phyloP scores from a whole-genome alignment of 345 rosid genomes.

The Carallia brachiata region DNA sequence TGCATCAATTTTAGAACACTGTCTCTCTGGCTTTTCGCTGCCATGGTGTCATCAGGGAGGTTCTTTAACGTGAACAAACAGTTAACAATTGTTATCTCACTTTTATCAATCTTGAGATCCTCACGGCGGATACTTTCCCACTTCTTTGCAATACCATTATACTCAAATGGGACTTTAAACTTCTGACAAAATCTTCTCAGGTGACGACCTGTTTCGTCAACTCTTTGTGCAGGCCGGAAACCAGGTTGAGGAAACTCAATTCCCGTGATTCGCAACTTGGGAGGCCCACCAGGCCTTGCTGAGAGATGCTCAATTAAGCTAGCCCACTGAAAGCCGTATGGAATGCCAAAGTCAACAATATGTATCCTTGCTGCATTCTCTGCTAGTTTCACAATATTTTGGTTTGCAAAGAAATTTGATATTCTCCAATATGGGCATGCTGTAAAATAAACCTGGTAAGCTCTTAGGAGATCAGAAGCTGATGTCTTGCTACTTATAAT shows the following conservation, averaged over 20 bases:
- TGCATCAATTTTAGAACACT: slow-evolving; percentile 38
- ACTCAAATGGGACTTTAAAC: slow-evolving; percentile 54
- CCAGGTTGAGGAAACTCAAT: slow-evolving; percentile 61
- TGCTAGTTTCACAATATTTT: slow-evolving; percentile 45
- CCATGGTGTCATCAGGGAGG: slow-evolving; percentile 58
- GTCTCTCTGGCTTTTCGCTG: slow-evolving; percentile 44
- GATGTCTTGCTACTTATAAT: slow-evolving; percentile 32
- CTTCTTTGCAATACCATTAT: slow-evolving; percentile 52
- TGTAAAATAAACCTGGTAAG: slow-evolving; percentile 41
- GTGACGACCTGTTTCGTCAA: slow-evolving; percentile 53
- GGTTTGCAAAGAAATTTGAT: slow-evolving; percentile 48
- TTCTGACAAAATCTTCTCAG: slow-evolving; percentile 45
- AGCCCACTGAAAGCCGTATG: slow-evolving; percentile 68
- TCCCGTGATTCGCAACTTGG: slow-evolving; percentile 52
- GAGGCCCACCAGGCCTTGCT: slow-evolving; percentile 47
- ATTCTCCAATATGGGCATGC: slow-evolving; percentile 55
- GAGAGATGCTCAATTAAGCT: slow-evolving; percentile 51
- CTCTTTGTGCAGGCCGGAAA: slow-evolving; percentile 54
- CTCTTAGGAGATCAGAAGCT: slow-evolving; percentile 56
- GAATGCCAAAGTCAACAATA: slow-evolving; percentile 60
- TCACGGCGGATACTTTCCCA: slow-evolving; percentile 55
- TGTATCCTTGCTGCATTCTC: slow-evolving; percentile 47
- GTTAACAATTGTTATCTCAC: slow-evolving; percentile 53
- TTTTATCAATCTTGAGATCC: slow-evolving; percentile 53
- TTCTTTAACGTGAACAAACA: slow-evolving; percentile 41